Evolutionary conservation across 768 basidiomycete species (phyloP).

Genomic region (Paxillus rubicundulus): DNA sequence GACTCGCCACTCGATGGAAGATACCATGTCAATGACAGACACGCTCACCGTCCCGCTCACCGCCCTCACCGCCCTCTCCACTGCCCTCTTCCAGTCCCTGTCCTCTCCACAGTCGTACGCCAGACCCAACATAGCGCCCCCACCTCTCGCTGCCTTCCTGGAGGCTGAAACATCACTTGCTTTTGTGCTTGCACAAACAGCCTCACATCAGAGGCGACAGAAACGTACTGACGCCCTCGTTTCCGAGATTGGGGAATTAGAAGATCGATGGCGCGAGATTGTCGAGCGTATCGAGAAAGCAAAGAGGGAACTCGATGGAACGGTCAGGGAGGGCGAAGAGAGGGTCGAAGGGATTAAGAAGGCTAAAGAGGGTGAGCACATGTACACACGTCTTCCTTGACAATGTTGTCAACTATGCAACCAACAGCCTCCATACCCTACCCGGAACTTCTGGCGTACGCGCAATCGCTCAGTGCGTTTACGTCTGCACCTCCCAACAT

Average conservation of each 20-base stretch:
- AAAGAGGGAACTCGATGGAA: constrained; percentile 63
- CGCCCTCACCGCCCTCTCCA: constrained; percentile 60
- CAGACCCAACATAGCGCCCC: constrained; percentile 35
- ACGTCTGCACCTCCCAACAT: constrained; percentile 88
- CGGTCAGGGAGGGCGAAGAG: constrained; percentile 75
- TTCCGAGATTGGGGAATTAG: constrained; percentile 65
- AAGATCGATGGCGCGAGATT: constrained; percentile 66
- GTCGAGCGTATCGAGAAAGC: constrained; percentile 63
- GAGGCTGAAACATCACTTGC: constrained; percentile 65
- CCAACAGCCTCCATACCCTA: constrained; percentile 71
- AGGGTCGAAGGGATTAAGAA: constrained; percentile 66
- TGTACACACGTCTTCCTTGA: background rate
- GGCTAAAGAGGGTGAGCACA: constrained; percentile 61
- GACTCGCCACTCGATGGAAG: background rate
- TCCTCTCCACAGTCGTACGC: constrained; percentile 53
- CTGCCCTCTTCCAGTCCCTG: constrained; percentile 68
- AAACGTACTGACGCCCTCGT: constrained; percentile 70
- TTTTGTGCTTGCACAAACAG: constrained; percentile 59
- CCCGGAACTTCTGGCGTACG: constrained; percentile 79
- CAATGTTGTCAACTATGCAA: background rate
- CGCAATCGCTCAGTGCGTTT: constrained; percentile 80
- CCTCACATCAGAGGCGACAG: constrained; percentile 74
- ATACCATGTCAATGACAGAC: constrained; percentile 49
- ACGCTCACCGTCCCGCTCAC: constrained; percentile 61
- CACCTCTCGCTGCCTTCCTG: constrained; percentile 55